Base-by-base conservation (phyloP, 768 basidiomycete genomes). In the Rhodosporidiobolus odoratus region DNA sequence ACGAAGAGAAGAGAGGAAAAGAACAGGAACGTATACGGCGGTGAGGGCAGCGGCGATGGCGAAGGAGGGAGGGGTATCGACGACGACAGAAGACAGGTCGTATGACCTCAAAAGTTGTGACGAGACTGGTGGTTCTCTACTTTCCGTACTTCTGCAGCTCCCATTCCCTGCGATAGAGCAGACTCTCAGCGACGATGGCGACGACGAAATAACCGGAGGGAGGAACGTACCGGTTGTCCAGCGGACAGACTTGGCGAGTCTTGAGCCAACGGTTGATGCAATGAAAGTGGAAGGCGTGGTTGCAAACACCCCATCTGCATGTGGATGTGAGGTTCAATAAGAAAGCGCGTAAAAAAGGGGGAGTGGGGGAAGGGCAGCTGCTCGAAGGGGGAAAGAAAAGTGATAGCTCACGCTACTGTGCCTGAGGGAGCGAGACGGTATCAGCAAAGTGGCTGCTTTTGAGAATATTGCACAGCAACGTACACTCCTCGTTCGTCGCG, bases 281-380 rank as follows among this genome's bases (percentile, higher is more conserved):
- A 80, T 98, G 95, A 82, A 98, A 99, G 82, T 99, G 95, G 85
- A 99, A 99, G 7, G 95, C 95, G 79, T 99, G 95, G 79, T 99
- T 99, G 80, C 96, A 99, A 58, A 95, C 93, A 58, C 96, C 96
- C 96, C 96, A 99, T 3, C 95, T 95, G 4, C 94, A 94, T 66
- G 95, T 97, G 78, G 65, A 65, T 68, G 57, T 78, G 27, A 75
- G 77, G 34, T 19, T 4, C 43, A 45, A 23, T 45, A 23, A 13
- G 43, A 45, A 45, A 45, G 43, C 13, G 13, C 13, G 43, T 12
- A 45, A 45, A 45, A 45, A 23, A 12, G 43, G 43, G 43, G 23
- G 43, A 45, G 43, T 2, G 9, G 3, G 3, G 1, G 19, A 23
- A 1, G 3, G 53, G 56, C 50, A 59, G 35, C 38, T 30, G 12